These are phyloP conservation scores for Sarocladium brachiariae DNA, from an alignment of 2,329 filamentous ascomycete species.

Conservation along the genomic window DNA sequence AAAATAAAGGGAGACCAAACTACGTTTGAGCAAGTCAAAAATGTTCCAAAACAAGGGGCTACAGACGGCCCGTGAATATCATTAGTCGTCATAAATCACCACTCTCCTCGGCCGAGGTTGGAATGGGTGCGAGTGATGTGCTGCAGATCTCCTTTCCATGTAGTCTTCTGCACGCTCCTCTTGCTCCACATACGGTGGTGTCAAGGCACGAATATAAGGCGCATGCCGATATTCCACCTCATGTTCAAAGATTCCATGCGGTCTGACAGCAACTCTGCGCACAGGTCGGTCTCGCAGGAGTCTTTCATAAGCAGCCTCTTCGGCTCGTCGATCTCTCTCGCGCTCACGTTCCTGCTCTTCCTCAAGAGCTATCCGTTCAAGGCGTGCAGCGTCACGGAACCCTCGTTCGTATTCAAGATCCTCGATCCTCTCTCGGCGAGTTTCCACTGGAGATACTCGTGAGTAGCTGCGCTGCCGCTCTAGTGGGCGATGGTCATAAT, in stretches of 20 bases:
- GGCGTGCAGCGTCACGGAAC: background rate
- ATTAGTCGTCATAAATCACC: conserved; percentile 11
- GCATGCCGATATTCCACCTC: background rate
- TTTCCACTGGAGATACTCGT: background rate
- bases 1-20: too few relatives aligned
- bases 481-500: background rate
- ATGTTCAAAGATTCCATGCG: background rate
- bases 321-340: background rate
- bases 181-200: background rate
- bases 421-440: background rate
- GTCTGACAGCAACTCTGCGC: background rate
- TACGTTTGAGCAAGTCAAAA: background rate
- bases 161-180: conserved; percentile 3
- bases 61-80: background rate
- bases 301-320: background rate
- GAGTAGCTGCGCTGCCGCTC: conserved; percentile 2
- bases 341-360: conserved; percentile 2
- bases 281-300: background rate
- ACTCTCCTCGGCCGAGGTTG: background rate
- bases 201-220: background rate
- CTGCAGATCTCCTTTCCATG: background rate
- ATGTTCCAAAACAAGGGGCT: too few relatives aligned
- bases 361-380: background rate
- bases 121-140: background rate
- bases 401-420: background rate